Evolutionary conservation across 2,329 filamentous ascomycete genomes (phyloP).

Genomic region (Colletotrichum sp.): DNA sequence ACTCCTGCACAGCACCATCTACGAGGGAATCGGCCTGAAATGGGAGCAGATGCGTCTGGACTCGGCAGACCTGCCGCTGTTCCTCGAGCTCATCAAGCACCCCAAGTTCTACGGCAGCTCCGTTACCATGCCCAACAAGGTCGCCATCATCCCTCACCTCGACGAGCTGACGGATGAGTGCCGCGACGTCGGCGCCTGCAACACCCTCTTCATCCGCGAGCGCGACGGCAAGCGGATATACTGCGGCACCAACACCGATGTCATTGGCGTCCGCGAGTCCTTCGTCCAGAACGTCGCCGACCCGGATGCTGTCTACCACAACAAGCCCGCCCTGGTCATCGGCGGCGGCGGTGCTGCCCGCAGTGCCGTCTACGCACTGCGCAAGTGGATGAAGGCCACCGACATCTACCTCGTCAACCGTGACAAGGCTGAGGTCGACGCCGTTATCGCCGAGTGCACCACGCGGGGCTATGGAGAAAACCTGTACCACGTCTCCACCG

Average conservation of each 20-base stretch:
- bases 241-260: constrained; percentile 83
- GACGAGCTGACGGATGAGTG: constrained; percentile 78
- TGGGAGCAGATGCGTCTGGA: constrained; percentile 61
- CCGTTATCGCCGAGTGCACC: constrained; percentile 69
- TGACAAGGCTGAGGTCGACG: constrained; percentile 69
- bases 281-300: constrained; percentile 62
- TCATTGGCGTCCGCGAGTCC: constrained; percentile 76
- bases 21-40: constrained; percentile 51
- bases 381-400: constrained; percentile 70
- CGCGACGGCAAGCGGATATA: constrained; percentile 55
- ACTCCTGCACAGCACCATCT: constrained; percentile 58
- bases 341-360: constrained; percentile 82
- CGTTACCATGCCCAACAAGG: constrained; percentile 86
- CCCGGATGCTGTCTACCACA: constrained; percentile 53
- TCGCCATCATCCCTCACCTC: constrained; percentile 74
- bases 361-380: constrained; percentile 76
- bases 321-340: constrained; percentile 72
- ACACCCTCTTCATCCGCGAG: constrained; percentile 74
- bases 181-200: constrained; percentile 76
- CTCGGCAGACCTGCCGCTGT: constrained; percentile 52
- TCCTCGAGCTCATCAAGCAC: constrained; percentile 57
- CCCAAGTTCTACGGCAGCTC: constrained; percentile 72
- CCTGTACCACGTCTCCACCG: constrained; percentile 65
- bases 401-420: constrained; percentile 81
- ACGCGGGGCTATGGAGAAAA: constrained; percentile 63